These are phyloP conservation scores for Colletotrichum incanum DNA, from an alignment of 2,329 filamentous ascomycete species.

Conservation along the genomic window DNA sequence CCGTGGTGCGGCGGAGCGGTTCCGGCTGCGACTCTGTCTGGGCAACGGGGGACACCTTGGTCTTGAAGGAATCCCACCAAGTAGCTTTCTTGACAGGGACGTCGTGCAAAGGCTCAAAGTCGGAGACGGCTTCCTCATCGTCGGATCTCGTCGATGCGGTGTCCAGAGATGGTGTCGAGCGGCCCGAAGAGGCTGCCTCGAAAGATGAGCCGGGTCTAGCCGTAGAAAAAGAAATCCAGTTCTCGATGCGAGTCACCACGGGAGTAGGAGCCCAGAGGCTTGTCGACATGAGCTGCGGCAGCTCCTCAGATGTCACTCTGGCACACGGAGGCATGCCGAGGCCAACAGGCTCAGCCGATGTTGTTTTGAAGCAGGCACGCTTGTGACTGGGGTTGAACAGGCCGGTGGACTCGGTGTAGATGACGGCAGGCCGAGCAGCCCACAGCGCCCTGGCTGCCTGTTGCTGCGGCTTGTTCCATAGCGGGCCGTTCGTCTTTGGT, in stretches of 20 bases:
- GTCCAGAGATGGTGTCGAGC: conserved; percentile 34
- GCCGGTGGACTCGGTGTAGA: conserved; percentile 39
- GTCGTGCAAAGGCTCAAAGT: conserved; percentile 33
- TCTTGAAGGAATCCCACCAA: conserved; percentile 39
- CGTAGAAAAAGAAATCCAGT: conserved; percentile 45
- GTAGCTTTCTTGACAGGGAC: conserved; percentile 19
- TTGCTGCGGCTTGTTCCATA: conserved; percentile 40
- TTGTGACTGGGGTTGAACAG: conserved; percentile 45
- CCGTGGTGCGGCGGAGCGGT: conserved; percentile 19
- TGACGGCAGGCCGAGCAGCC: conserved; percentile 28
- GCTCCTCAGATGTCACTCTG: conserved; percentile 49
- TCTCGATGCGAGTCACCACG: conserved; percentile 19
- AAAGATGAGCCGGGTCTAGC: conserved; percentile 14
- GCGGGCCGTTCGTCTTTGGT: neutral
- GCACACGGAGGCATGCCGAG: conserved; percentile 31
- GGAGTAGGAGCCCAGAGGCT: conserved; percentile 52
- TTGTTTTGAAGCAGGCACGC: conserved; percentile 44
- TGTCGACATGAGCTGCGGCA: conserved; percentile 52
- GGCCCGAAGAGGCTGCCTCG: conserved; percentile 20
- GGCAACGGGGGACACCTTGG: neutral
- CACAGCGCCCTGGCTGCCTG: conserved; percentile 35
- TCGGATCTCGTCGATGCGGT: conserved; percentile 31
- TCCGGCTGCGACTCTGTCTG: neutral
- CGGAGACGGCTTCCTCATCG: conserved; percentile 25
- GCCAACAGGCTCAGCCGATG: conserved; percentile 41